Evolutionary conservation across 2,329 filamentous ascomycete genomes (phyloP).

Genomic region (Fusarium verticillioides): DNA sequence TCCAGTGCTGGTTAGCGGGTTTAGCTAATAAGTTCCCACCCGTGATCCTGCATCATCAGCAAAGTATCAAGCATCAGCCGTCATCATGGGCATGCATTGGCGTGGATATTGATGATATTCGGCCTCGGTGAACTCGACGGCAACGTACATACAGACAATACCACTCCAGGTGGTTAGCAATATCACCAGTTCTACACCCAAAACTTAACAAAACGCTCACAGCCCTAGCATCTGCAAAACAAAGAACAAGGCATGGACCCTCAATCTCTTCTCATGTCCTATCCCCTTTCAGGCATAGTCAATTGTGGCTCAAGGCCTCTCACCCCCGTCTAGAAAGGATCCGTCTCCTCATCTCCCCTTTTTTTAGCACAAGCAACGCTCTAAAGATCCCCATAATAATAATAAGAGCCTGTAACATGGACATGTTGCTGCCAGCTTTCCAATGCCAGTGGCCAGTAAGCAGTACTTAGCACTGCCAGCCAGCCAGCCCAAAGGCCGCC

Average conservation of each 20-base stretch:
- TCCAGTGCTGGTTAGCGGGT: slow-evolving; percentile 13
- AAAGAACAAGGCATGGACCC: slow-evolving; percentile 15
- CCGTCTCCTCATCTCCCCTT: slow-evolving; percentile 27
- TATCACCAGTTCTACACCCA: neutral
- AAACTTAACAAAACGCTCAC: neutral
- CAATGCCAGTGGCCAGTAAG: slow-evolving; percentile 14
- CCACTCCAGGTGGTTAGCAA: neutral
- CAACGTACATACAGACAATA: neutral
- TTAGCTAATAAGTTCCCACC: slow-evolving; percentile 12
- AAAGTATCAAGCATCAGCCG: slow-evolving; percentile 14
- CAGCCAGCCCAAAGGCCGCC: slow-evolving; percentile 26
- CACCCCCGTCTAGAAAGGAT: slow-evolving; percentile 9
- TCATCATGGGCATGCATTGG: neutral
- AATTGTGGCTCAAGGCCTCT: slow-evolving; percentile 19
- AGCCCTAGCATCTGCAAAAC: slow-evolving; percentile 7
- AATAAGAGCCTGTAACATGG: slow-evolving; percentile 1
- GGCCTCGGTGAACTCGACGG: neutral
- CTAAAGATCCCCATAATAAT: slow-evolving; percentile 28
- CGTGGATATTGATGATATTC: neutral
- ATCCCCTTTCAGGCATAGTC: slow-evolving; percentile 16
- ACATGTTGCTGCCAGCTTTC: slow-evolving; percentile 2
- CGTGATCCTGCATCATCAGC: slow-evolving; percentile 18
- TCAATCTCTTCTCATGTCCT: slow-evolving; percentile 18
- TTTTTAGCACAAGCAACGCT: slow-evolving; percentile 30
- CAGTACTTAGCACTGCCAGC: slow-evolving; percentile 34